Conservation (phyloP, 805 yeast genomes). For the Yarrowia hollandica region DNA sequence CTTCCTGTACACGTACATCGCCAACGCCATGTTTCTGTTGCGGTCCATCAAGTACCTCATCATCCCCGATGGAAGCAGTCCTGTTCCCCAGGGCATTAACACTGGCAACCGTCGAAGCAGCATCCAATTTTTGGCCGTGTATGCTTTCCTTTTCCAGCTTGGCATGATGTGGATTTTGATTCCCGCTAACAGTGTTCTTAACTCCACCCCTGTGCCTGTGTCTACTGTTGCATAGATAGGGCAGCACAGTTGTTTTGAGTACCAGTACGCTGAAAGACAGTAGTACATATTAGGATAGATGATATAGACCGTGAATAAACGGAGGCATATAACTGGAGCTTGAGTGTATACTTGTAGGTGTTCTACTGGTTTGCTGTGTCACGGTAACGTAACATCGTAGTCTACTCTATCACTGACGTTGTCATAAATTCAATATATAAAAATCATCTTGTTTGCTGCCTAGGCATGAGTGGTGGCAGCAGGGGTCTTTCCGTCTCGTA, state of each 20-base stretch:
- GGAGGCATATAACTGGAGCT: no score
- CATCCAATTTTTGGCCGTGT: constrained; percentile 81
- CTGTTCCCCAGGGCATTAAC: constrained; percentile 46
- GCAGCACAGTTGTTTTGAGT: no score
- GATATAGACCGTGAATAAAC: background rate
- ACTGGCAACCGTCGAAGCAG: constrained; percentile 72
- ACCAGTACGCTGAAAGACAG: no score
- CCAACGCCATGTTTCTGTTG: constrained; percentile 54
- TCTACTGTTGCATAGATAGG: background rate
- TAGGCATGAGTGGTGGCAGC: constrained; percentile 7
- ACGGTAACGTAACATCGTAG: no score
- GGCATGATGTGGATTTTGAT: constrained; percentile 69
- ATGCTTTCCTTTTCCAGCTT: constrained; percentile 80
- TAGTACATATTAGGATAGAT: no score
- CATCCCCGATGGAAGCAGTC: constrained; percentile 50
- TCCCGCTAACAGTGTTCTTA: background rate
- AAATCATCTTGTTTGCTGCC: background rate
- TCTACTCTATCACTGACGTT: no score
- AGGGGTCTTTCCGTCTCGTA: constrained; percentile 8
- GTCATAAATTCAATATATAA: constrained; percentile 1
- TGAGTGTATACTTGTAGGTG: no score
- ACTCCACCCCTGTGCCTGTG: constrained; percentile 1
- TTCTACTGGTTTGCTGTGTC: no score
- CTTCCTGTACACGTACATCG: constrained; percentile 52
- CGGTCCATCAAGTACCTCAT: constrained; percentile 65